Conservation (phyloP, 495 filamentous ascomycete species). For the Ramalina intermedia region DNA sequence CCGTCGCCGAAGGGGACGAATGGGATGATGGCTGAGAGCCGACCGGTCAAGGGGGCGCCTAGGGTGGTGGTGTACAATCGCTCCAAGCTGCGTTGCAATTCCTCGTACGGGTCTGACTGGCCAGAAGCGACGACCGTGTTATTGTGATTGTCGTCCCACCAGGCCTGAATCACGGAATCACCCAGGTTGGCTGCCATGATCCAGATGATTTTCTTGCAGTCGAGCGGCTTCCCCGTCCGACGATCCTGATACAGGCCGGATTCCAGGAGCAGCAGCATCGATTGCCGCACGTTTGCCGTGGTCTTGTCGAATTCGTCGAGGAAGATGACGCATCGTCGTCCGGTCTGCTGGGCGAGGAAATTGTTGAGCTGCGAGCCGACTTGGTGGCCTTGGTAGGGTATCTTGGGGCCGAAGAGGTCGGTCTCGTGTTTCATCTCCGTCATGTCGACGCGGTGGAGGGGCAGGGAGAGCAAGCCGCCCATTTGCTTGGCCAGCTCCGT, state of each 20-base stretch:
- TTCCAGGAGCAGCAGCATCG: slow-evolving; percentile 32
- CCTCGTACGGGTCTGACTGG: background rate
- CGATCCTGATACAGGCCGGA: slow-evolving; percentile 34
- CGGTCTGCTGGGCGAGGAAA: slow-evolving; percentile 31
- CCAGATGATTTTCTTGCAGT: slow-evolving; percentile 43
- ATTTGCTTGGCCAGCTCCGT: slow-evolving; percentile 32
- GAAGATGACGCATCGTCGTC: slow-evolving; percentile 32
- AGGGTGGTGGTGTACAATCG: background rate
- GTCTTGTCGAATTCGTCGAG: slow-evolving; percentile 48
- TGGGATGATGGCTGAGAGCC: slow-evolving; percentile 7
- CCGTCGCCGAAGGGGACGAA: slow-evolving; percentile 9
- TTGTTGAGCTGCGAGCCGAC: slow-evolving; percentile 35
- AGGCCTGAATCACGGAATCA: slow-evolving; percentile 2
- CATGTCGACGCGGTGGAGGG: slow-evolving; percentile 30
- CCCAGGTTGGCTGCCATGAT: slow-evolving; percentile 35
- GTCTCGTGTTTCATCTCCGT: slow-evolving; percentile 22
- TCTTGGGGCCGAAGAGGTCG: slow-evolving; percentile 33
- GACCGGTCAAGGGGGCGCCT: slow-evolving; percentile 7
- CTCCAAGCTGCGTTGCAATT: background rate
- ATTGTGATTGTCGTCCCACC: slow-evolving; percentile 1
- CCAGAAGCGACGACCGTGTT: background rate
- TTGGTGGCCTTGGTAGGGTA: slow-evolving; percentile 22
- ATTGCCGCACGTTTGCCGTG: slow-evolving; percentile 23
- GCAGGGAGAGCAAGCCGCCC: slow-evolving; percentile 23
- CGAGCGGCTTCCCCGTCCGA: slow-evolving; percentile 23